phyloP scores from a whole-genome alignment of 768 basidiomycete genomes.

The Boletus reticulatus region DNA sequence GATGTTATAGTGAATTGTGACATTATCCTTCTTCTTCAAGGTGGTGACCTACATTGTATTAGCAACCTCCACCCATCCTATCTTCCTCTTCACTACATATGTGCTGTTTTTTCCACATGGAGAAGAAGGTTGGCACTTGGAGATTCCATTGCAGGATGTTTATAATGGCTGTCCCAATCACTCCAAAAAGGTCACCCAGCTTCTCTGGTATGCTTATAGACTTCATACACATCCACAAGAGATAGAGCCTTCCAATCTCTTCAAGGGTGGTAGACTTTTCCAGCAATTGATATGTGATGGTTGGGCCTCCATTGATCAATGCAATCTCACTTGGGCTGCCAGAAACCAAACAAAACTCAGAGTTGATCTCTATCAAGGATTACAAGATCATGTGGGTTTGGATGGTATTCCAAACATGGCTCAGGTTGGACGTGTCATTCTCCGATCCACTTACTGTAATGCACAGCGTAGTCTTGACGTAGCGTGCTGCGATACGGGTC shows the following conservation, averaged over 20 bases:
- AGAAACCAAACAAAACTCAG: too few relatives aligned
- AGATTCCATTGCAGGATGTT: slow-evolving; percentile 11
- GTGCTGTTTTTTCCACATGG: slow-evolving; percentile 43
- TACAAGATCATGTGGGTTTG: slow-evolving; percentile 29
- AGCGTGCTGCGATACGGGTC: too few relatives aligned
- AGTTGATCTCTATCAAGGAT: slow-evolving; percentile 31
- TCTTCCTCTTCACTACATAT: slow-evolving; percentile 40
- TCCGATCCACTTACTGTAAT: slow-evolving; percentile 37
- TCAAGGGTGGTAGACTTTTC: slow-evolving; percentile 39
- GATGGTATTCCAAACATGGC: slow-evolving; percentile 26
- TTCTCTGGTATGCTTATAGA: slow-evolving; percentile 22
- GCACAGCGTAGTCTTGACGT: too few relatives aligned
- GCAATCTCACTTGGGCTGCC: slow-evolving; percentile 33
- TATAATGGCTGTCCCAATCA: background rate
- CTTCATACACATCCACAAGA: slow-evolving; percentile 20
- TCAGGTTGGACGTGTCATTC: slow-evolving; percentile 32
- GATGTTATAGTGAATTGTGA: slow-evolving; percentile 11
- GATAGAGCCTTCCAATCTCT: slow-evolving; percentile 25
- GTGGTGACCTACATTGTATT: slow-evolving; percentile 30
- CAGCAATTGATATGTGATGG: slow-evolving; percentile 45
- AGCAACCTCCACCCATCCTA: slow-evolving; percentile 37
- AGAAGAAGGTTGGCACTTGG: slow-evolving; percentile 36
- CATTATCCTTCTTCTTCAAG: slow-evolving; percentile 28
- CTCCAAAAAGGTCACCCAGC: slow-evolving; percentile 28
- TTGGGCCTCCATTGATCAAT: slow-evolving; percentile 45